Conservation (phyloP, 2,329 filamentous ascomycete species). For the Phyllosticta capitalensis region DNA sequence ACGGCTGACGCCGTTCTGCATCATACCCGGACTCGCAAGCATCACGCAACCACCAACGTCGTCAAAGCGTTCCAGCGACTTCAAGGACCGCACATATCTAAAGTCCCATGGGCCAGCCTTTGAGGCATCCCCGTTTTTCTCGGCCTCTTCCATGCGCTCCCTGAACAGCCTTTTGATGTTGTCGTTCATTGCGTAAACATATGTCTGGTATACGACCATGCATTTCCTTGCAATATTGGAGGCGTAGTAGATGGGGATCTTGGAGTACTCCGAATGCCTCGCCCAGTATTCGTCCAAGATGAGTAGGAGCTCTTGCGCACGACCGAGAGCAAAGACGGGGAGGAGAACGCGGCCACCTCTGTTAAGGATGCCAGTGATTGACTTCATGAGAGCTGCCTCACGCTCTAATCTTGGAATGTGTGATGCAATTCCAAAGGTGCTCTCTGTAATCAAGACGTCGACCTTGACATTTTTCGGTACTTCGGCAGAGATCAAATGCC, state of each 20-base stretch:
- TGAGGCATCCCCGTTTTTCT: constrained; percentile 63
- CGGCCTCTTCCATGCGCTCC: constrained; percentile 83
- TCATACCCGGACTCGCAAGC: constrained; percentile 95
- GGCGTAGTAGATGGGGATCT: constrained; percentile 93
- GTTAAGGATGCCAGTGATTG: constrained; percentile 83
- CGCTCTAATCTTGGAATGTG: constrained; percentile 85
- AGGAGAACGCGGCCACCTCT: constrained; percentile 86
- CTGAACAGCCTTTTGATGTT: constrained; percentile 95
- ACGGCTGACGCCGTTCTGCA: constrained; percentile 90
- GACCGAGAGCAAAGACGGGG: constrained; percentile 88
- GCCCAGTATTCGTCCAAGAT: constrained; percentile 97
- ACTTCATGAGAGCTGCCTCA: constrained; percentile 90
- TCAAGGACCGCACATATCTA: constrained; percentile 82
- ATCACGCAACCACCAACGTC: constrained; percentile 94
- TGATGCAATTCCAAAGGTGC: constrained; percentile 90
- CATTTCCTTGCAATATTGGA: constrained; percentile 91
- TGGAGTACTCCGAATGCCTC: constrained; percentile 78
- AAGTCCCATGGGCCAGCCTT: constrained; percentile 94
- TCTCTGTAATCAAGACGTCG: constrained; percentile 94
- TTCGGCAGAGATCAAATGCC: constrained; percentile 88
- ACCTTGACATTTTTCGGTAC: constrained; percentile 84
- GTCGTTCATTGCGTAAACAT: constrained; percentile 97
- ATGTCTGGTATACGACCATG: constrained; percentile 98
- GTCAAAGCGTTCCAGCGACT: constrained; percentile 90
- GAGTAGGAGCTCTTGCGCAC: constrained; percentile 85